Evolutionary conservation across 345 rosid genomes (phyloP).

Genomic region (Eucalyptus sp.): DNA sequence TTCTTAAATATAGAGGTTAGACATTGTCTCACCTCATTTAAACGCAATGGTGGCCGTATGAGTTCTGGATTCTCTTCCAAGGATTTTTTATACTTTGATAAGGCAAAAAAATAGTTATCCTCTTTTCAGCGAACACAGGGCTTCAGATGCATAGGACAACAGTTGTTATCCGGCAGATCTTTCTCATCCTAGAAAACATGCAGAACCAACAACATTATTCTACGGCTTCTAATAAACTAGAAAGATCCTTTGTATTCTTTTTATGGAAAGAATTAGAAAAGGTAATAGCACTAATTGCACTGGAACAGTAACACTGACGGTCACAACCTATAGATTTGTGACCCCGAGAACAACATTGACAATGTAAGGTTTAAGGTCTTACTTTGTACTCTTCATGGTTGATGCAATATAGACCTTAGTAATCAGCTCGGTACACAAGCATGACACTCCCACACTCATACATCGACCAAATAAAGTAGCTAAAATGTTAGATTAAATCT

Average conservation of each 20-base stretch:
- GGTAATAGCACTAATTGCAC: not conserved
- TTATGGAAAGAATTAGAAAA: not conserved
- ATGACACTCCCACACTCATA: too few relatives aligned
- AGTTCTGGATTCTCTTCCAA: slow-evolving; percentile 77
- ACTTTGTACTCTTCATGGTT: slow-evolving; percentile 92
- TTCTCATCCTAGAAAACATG: slow-evolving; percentile 67
- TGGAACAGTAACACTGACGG: not conserved
- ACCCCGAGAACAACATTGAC: not conserved
- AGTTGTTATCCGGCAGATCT: slow-evolving; percentile 57
- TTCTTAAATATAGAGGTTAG: not conserved
- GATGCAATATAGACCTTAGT: too few relatives aligned
- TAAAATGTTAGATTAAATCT: too few relatives aligned
- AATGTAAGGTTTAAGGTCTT: not conserved
- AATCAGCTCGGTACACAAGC: too few relatives aligned
- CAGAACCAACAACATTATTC: not conserved
- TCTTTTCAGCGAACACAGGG: slow-evolving; percentile 77
- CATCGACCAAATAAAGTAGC: slow-evolving; percentile 6
- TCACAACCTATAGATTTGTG: not conserved
- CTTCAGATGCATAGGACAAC: slow-evolving; percentile 73
- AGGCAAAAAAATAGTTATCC: slow-evolving; percentile 86
- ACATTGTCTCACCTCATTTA: slow-evolving; percentile 54
- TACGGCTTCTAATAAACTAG: not conserved
- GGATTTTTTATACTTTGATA: slow-evolving; percentile 75
- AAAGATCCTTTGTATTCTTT: not conserved
- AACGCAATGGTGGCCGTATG: slow-evolving; percentile 81